Base-by-base conservation (phyloP, 768 basidiomycete species). In the Gymnopilus junonius region DNA sequence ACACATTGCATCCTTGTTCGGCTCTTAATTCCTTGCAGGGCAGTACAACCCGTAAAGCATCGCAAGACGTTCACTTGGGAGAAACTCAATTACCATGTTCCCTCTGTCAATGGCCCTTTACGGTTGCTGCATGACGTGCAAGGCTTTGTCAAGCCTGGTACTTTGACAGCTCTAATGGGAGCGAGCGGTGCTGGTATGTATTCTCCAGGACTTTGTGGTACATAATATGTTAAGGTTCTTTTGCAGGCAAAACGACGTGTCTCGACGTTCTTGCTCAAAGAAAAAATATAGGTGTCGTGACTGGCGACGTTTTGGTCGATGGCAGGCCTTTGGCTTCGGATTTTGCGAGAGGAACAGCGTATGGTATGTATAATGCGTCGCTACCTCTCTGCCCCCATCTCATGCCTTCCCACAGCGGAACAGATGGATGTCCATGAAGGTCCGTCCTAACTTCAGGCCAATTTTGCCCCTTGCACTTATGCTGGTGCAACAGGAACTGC, bases 141-240 rank as follows among this genome's bases (percentile, higher is more conserved):
- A 64, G 93, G 93, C 0, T 94, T 88, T 70, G 91, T 93, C 43
- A 90, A 89, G 67, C 94, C 94, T 10, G 94, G 93, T 2, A 93
- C 88, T n/a, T 74, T 95, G 64, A 94, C 94, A 0, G 94, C 93
- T 1, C 81, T 96, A 10, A 94, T 96, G 93, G 94, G 94, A 63
- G 90, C 90, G 14, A 89, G 88, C 62, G 92, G 92, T 56, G 91
- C 91, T 43, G 90, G 88, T 76, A 71, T 68, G 78, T 79, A 17
- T 15, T 14, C 53, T 5, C 34, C 25, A 31, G 2, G 17, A 37
- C 10, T 48, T 65, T 61, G 29, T 31, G 25, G 45, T 63, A 70
- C 23, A 17, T 34, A 43, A 70, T 23, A 17, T 34, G 31, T 4
- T 15, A n/a, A 23, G 31, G 46, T 17, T 75, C 66, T 32, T 31